Percentiles rank a stretch among this genome's conserved stretches.
Evolutionary conservation across 257 asterid species (phyloP).

Genomic region (Solanum corneliomulleri): DNA sequence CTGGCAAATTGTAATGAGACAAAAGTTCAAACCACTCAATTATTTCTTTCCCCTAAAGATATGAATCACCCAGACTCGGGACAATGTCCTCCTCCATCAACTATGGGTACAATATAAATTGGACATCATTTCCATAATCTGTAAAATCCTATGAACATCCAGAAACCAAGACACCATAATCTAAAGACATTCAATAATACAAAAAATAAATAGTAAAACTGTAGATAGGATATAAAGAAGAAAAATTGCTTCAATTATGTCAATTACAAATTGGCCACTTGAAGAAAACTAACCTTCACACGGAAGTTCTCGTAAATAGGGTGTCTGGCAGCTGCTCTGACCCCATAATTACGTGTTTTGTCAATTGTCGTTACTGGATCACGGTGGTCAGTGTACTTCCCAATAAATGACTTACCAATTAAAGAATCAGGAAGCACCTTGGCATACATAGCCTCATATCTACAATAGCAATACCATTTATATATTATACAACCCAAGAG

Average conservation of each 20-base stretch:
- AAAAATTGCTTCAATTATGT: background rate
- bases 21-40: background rate
- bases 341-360: conserved; percentile 53
- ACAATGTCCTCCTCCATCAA: background rate
- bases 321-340: conserved; percentile 84
- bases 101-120: background rate
- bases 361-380: conserved; percentile 87
- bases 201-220: background rate
- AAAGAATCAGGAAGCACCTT: conserved; percentile 69
- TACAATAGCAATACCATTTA: conserved; percentile 6
- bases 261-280: background rate
- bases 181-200: background rate
- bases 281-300: conserved; percentile 45
- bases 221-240: background rate
- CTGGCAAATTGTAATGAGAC: background rate
- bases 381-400: conserved; percentile 53
- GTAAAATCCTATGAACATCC: background rate
- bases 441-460: conserved; percentile 87
- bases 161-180: background rate
- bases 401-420: conserved; percentile 62
- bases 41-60: background rate
- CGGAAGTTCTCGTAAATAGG: conserved; percentile 94
- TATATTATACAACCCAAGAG: background rate
- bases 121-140: background rate
- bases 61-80: background rate